A percentile compares a stretch with the other conserved stretches of the same genome.
Conservation (phyloP, 2,329 filamentous ascomycete species). For the Hypoxylon sp. region DNA sequence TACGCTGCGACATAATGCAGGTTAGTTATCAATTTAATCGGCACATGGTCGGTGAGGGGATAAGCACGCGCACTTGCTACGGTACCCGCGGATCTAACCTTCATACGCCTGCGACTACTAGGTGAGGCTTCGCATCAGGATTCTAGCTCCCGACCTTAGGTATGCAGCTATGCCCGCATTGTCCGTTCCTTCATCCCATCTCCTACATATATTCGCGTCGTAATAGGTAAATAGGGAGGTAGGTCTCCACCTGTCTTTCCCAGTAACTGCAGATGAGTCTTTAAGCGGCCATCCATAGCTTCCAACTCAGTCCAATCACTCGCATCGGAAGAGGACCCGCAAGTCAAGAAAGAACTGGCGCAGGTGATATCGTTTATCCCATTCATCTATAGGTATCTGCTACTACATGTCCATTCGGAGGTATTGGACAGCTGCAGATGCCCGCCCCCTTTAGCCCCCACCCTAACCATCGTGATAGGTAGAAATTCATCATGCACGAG, state of each 20-base stretch:
- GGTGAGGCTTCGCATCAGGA: constrained; percentile 31
- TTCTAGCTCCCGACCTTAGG: constrained; percentile 34
- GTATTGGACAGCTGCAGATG: constrained; percentile 41
- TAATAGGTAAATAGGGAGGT: constrained; percentile 27
- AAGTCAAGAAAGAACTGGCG: constrained; percentile 27
- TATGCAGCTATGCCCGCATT: constrained; percentile 30
- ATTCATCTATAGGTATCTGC: constrained; percentile 19
- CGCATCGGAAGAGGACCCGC: constrained; percentile 24
- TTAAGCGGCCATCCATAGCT: constrained; percentile 25
- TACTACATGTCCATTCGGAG: constrained; percentile 30
- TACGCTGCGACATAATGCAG: constrained; percentile 37
- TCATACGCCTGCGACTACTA: constrained; percentile 1
- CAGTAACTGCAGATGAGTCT: constrained; percentile 24
- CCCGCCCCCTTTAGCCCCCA: constrained; percentile 28
- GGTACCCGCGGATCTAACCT: constrained; percentile 4
- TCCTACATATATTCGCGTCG: constrained; percentile 28
- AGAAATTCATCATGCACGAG: constrained; percentile 36
- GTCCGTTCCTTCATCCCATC: constrained; percentile 34
- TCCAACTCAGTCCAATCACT: constrained; percentile 27
- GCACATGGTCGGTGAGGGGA: constrained; percentile 40
- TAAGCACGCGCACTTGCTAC: constrained; percentile 8
- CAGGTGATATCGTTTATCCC: constrained; percentile 12
- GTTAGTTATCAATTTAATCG: constrained; percentile 26
- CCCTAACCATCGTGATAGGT: constrained; percentile 36
- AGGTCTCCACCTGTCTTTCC: constrained; percentile 15